Percentiles rank a stretch among this genome's conserved stretches.
Conservation (phyloP, 306 rosid species). For the Arachis stenosperma region DNA sequence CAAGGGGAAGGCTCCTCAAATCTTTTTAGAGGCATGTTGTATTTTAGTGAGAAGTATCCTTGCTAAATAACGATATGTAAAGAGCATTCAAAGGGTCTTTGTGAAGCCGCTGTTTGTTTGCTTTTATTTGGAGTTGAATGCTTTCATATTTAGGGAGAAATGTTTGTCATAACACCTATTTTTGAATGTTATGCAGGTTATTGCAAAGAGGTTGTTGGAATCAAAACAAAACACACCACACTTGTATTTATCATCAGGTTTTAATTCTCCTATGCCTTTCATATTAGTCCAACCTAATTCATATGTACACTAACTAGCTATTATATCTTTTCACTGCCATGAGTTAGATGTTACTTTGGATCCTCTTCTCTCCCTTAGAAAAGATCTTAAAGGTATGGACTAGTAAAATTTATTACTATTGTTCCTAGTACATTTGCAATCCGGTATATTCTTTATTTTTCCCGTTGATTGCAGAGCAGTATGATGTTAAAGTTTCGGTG, state of each 20-base stretch:
- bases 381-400: slow-evolving; percentile 82
- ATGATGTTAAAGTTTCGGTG: slow-evolving; percentile 93
- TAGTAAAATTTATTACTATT: slow-evolving; percentile 24
- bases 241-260: slow-evolving; percentile 88
- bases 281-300: slow-evolving; percentile 29
- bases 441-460: slow-evolving; percentile 39
- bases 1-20: slow-evolving; percentile 21
- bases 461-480: slow-evolving; percentile 68
- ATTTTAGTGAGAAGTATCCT: slow-evolving; percentile 22
- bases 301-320: slow-evolving; percentile 19
- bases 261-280: slow-evolving; percentile 26
- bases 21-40: slow-evolving; percentile 30
- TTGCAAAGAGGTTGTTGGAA: slow-evolving; percentile 88
- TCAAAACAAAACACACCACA: slow-evolving; percentile 93
- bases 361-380: slow-evolving; percentile 92
- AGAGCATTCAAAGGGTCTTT: slow-evolving; percentile 9
- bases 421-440: slow-evolving; percentile 17
- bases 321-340: slow-evolving; percentile 38
- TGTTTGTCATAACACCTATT: slow-evolving; percentile 19
- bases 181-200: slow-evolving; percentile 62
- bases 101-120: slow-evolving; percentile 19
- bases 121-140: slow-evolving; percentile 25
- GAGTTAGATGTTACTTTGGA: slow-evolving; percentile 78
- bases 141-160: slow-evolving; percentile 12
- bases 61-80: slow-evolving; percentile 16